Percentiles rank a stretch among this genome's conserved stretches.
Evolutionary conservation across 352 stramenopile genomes (phyloP).

Genomic region (Globisporangium canariense): DNA sequence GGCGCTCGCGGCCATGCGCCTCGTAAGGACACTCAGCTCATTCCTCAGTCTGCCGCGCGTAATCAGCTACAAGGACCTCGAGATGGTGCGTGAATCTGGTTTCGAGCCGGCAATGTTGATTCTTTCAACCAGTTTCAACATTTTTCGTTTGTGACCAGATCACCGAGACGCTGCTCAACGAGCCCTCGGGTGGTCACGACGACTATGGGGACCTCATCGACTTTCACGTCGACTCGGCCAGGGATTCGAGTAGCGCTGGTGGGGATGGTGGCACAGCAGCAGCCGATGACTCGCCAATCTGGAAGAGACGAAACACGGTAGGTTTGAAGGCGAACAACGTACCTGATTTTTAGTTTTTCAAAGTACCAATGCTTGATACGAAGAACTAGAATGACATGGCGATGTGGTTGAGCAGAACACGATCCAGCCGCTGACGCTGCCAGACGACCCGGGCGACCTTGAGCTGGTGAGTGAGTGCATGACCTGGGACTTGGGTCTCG

Average conservation of each 20-base stretch:
- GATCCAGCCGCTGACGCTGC: slow-evolving; percentile 34
- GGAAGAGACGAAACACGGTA: slow-evolving; percentile 48
- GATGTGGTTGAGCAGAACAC: slow-evolving; percentile 25
- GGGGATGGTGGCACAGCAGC: neutral
- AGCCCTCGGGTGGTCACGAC: slow-evolving; percentile 38
- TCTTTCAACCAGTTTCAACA: neutral
- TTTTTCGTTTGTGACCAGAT: slow-evolving; percentile 30
- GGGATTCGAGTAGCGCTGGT: slow-evolving; percentile 25
- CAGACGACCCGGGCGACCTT: slow-evolving; percentile 43
- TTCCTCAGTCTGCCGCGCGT: slow-evolving; percentile 66
- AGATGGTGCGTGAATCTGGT: slow-evolving; percentile 31
- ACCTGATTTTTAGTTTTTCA: neutral
- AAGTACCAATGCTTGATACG: neutral
- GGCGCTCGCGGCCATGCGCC: slow-evolving; percentile 36
- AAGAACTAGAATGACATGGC: neutral
- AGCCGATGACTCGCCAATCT: slow-evolving; percentile 29
- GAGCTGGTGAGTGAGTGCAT: slow-evolving; percentile 35
- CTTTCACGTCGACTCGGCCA: slow-evolving; percentile 59
- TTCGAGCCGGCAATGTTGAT: neutral
- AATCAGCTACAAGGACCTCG: slow-evolving; percentile 70
- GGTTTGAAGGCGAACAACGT: neutral
- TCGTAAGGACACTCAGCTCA: slow-evolving; percentile 59
- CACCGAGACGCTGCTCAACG: slow-evolving; percentile 61
- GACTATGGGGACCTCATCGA: slow-evolving; percentile 71
- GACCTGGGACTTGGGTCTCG: neutral